A percentile compares a stretch with the other conserved stretches of the same genome.
Evolutionary conservation across 1,139 yeast genomes (phyloP).

Genomic region (Entelexis sorbosivorans): DNA sequence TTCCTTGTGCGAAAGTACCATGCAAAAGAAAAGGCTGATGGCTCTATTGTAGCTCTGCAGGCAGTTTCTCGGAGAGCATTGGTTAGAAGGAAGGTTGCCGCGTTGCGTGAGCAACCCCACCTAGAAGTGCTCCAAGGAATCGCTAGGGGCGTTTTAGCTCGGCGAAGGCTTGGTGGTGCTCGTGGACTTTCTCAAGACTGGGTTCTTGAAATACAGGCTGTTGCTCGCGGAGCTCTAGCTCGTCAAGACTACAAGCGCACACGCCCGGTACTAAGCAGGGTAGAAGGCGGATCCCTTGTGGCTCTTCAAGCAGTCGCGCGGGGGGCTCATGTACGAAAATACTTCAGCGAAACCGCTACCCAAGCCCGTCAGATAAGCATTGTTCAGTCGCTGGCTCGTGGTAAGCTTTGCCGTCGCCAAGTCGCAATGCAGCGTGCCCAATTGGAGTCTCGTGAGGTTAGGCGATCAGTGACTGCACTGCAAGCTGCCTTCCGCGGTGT

Average conservation of each 20-base stretch:
- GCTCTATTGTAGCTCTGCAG: slow-evolving; percentile 23
- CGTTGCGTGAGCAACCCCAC: neutral
- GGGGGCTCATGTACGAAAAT: slow-evolving; percentile 13
- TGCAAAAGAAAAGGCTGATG: neutral
- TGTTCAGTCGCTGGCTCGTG: slow-evolving; percentile 29
- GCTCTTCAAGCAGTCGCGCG: slow-evolving; percentile 19
- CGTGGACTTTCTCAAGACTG: neutral
- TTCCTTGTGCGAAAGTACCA: slow-evolving; percentile 23
- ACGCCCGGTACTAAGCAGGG: neutral
- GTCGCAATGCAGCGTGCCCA: slow-evolving; percentile 19
- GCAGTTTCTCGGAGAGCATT: slow-evolving; percentile 10
- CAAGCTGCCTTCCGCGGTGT: slow-evolving; percentile 38
- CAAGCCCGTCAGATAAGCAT: slow-evolving; percentile 20
- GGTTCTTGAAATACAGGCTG: slow-evolving; percentile 35
- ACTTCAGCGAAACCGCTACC: slow-evolving; percentile 15
- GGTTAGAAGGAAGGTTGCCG: slow-evolving; percentile 20
- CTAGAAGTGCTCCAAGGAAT: slow-evolving; percentile 12
- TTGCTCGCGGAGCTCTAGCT: slow-evolving; percentile 34
- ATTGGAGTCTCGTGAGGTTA: slow-evolving; percentile 30
- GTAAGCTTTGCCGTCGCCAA: slow-evolving; percentile 25
- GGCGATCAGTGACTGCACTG: slow-evolving; percentile 30
- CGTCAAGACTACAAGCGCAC: neutral
- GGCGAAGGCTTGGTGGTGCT: slow-evolving; percentile 5
- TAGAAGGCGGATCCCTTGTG: neutral
- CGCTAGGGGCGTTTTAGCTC: slow-evolving; percentile 10